Conservation (phyloP, 176 grass and related monocot species). For the Rhynchospora pubera region DNA sequence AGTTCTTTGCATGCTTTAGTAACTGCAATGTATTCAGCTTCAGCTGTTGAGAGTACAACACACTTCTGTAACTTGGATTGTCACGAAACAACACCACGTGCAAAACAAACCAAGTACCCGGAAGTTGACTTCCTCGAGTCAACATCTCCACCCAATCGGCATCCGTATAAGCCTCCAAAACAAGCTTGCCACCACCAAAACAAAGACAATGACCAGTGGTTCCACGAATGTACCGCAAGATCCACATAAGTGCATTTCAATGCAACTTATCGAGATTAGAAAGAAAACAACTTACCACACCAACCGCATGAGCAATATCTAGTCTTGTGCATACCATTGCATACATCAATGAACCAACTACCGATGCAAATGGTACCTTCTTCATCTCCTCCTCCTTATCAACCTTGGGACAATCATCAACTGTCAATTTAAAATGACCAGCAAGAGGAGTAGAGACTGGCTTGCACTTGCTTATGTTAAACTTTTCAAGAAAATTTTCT, state of each 20-base stretch:
- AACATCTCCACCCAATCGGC: neutral
- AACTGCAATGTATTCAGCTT: neutral
- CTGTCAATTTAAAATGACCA: conserved; percentile 8
- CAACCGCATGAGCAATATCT: neutral
- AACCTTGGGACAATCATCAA: neutral
- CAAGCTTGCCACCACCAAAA: neutral
- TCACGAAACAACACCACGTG: neutral
- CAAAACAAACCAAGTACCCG: neutral
- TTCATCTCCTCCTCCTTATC: neutral
- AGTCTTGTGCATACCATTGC: neutral
- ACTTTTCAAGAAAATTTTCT: neutral
- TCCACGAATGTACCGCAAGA: neutral
- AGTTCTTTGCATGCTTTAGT: conserved; percentile 17
- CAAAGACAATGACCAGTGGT: neutral
- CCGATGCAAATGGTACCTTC: neutral
- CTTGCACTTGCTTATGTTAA: neutral
- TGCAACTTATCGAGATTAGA: neutral
- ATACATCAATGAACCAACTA: neutral
- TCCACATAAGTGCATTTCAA: neutral
- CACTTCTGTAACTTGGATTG: conserved; percentile 3
- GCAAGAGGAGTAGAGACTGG: neutral
- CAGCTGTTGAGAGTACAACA: neutral
- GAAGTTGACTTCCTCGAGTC: neutral
- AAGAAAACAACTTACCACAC: neutral
- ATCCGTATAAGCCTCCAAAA: neutral